Conservation (phyloP, 2,329 filamentous ascomycete species). For the Stylonectria norvegica region DNA sequence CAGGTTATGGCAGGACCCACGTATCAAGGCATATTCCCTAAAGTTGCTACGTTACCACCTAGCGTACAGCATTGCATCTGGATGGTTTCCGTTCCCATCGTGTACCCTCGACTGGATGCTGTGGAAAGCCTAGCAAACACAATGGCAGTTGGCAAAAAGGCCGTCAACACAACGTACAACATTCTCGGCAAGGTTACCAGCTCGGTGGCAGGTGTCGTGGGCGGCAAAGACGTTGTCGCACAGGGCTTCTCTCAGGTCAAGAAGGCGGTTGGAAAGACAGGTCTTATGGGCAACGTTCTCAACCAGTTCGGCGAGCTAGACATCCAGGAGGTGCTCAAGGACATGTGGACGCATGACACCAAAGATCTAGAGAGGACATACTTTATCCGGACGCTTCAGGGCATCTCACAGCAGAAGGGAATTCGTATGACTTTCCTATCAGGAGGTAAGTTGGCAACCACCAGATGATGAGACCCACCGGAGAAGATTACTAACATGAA, state of each 20-base stretch:
- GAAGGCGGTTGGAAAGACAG: conserved; percentile 91
- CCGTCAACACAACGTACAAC: conserved; percentile 94
- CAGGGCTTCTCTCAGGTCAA: conserved; percentile 94
- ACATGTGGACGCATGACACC: conserved; percentile 97
- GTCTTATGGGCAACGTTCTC: conserved; percentile 91
- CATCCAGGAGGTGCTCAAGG: conserved; percentile 86
- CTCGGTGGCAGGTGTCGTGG: conserved; percentile 91
- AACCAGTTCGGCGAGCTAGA: conserved; percentile 97
- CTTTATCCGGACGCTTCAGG: conserved; percentile 90
- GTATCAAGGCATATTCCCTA: conserved; percentile 96
- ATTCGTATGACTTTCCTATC: conserved; percentile 96
- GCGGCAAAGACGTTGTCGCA: conserved; percentile 87
- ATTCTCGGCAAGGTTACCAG: conserved; percentile 92
- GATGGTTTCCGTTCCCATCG: conserved; percentile 87
- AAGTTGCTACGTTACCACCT: conserved; percentile 83
- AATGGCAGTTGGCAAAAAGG: conserved; percentile 91
- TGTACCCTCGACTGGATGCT: conserved; percentile 88
- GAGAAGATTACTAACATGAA: conserved; percentile 22
- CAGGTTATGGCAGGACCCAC: conserved; percentile 95
- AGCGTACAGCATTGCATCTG: conserved; percentile 96
- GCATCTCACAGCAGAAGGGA: conserved; percentile 91
- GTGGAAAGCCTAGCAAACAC: conserved; percentile 90
- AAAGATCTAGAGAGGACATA: conserved; percentile 98
- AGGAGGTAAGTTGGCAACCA: conserved; percentile 56
- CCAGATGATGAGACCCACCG: no score